Evolutionary conservation across 345 rosid species (phyloP).

Genomic region (Brassica juncea): DNA sequence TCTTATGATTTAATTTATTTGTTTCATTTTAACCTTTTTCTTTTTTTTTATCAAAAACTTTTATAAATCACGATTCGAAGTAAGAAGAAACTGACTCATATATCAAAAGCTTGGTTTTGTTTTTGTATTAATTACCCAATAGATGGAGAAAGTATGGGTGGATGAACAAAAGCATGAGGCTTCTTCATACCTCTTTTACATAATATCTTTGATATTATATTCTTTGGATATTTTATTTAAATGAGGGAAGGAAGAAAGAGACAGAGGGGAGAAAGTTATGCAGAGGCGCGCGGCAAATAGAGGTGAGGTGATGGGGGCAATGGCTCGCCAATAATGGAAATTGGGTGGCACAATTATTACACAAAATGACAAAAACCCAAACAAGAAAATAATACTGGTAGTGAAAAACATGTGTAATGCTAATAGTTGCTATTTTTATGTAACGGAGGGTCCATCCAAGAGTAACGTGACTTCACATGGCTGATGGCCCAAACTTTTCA

Average conservation of each 20-base stretch:
- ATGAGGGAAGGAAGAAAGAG: slow-evolving; percentile 4
- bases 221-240: slow-evolving; percentile 16
- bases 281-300: slow-evolving; percentile 28
- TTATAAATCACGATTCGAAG: not conserved
- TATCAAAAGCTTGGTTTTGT: not conserved
- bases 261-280: slow-evolving; percentile 3
- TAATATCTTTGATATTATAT: slow-evolving; percentile 14
- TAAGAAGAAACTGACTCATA: not conserved
- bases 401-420: slow-evolving; percentile 20
- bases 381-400: not conserved
- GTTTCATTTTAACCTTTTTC: too few relatives aligned
- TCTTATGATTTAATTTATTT: too few relatives aligned
- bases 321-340: slow-evolving; percentile 35
- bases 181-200: slow-evolving; percentile 4
- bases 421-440: slow-evolving; percentile 14
- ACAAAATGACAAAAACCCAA: slow-evolving; percentile 31
- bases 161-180: slow-evolving; percentile 7
- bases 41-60: too few relatives aligned
- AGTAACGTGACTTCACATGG: slow-evolving; percentile 40
- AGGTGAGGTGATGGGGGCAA: slow-evolving; percentile 31
- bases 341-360: slow-evolving; percentile 38
- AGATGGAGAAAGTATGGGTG: not conserved
- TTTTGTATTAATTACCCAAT: not conserved
- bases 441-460: slow-evolving; percentile 31
- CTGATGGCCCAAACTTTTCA: slow-evolving; percentile 22